Evolutionary conservation across 768 basidiomycete genomes (phyloP).

Genomic region (Auricularia sp.): DNA sequence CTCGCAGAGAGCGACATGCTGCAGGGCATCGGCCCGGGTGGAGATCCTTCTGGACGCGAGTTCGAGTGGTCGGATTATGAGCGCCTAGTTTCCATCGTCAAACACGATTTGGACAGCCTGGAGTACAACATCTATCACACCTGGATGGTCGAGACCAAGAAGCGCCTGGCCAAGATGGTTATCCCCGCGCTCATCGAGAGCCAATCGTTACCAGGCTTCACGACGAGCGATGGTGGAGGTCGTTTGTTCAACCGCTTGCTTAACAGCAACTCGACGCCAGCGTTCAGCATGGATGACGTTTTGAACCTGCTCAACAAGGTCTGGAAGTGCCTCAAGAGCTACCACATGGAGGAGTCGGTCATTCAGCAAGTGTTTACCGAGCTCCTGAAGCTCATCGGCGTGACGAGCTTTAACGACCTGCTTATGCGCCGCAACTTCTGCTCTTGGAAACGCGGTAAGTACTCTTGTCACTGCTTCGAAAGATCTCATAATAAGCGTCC

Average conservation of each 20-base stretch:
- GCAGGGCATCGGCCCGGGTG: slow-evolving; percentile 93
- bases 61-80: slow-evolving; percentile 98
- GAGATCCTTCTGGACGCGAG: slow-evolving; percentile 80
- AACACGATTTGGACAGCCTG: slow-evolving; percentile 94
- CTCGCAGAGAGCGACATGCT: slow-evolving; percentile 98
- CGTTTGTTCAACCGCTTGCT: slow-evolving; percentile 89
- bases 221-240: slow-evolving; percentile 87
- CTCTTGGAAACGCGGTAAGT: slow-evolving; percentile 95
- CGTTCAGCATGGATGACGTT: slow-evolving; percentile 98
- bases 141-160: slow-evolving; percentile 98
- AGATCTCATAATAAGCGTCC: background rate
- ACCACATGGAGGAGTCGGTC: slow-evolving; percentile 95
- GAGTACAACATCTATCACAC: slow-evolving; percentile 99
- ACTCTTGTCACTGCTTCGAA: background rate
- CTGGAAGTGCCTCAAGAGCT: slow-evolving; percentile 96
- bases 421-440: slow-evolving; percentile 98
- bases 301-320: slow-evolving; percentile 94
- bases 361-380: slow-evolving; percentile 93
- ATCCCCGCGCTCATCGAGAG: slow-evolving; percentile 98
- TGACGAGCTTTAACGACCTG: slow-evolving; percentile 95
- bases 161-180: slow-evolving; percentile 91
- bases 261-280: slow-evolving; percentile 74
- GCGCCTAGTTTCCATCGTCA: slow-evolving; percentile 92
- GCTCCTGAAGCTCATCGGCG: slow-evolving; percentile 88
- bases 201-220: slow-evolving; percentile 95